phyloP scores from a whole-genome alignment of 768 basidiomycete species.

The Macrolepiota dolichaula region DNA sequence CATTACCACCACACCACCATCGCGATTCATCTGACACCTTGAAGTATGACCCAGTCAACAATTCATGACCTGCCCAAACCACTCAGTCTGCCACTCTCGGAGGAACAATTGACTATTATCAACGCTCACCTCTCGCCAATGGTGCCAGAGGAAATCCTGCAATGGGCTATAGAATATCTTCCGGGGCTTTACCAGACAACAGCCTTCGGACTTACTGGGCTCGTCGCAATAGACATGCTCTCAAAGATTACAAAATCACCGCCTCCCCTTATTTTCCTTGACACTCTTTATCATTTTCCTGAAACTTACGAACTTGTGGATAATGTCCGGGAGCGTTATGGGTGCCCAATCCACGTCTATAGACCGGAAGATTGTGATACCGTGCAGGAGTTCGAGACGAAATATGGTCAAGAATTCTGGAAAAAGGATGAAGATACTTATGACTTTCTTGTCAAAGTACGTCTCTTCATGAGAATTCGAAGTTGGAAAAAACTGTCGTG shows the following conservation, averaged over 20 bases:
- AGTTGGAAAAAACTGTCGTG: background rate
- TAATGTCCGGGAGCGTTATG: conserved; percentile 74
- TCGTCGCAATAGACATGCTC: conserved; percentile 93
- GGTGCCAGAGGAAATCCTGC: conserved; percentile 79
- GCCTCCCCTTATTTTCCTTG: conserved; percentile 91
- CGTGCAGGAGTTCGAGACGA: conserved; percentile 71
- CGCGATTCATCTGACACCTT: background rate
- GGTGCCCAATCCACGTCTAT: conserved; percentile 71
- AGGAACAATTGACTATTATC: conserved; percentile 58
- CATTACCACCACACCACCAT: background rate
- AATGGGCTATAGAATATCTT: conserved; percentile 80
- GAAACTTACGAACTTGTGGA: conserved; percentile 90
- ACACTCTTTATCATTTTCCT: conserved; percentile 94
- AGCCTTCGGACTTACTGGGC: conserved; percentile 93
- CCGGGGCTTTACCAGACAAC: conserved; percentile 90
- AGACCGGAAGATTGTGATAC: conserved; percentile 70
- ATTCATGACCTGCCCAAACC: conserved; percentile 32
- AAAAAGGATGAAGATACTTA: conserved; percentile 83
- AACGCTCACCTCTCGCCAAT: conserved; percentile 72
- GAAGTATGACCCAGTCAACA: conserved; percentile 1
- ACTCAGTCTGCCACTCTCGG: conserved; percentile 54
- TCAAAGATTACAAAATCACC: conserved; percentile 66
- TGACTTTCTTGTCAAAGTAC: conserved; percentile 89
- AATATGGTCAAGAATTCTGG: conserved; percentile 83
- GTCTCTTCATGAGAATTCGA: conserved; percentile 16